Base-by-base conservation (phyloP, 495 filamentous ascomycete genomes). In the Tuber borchii region DNA sequence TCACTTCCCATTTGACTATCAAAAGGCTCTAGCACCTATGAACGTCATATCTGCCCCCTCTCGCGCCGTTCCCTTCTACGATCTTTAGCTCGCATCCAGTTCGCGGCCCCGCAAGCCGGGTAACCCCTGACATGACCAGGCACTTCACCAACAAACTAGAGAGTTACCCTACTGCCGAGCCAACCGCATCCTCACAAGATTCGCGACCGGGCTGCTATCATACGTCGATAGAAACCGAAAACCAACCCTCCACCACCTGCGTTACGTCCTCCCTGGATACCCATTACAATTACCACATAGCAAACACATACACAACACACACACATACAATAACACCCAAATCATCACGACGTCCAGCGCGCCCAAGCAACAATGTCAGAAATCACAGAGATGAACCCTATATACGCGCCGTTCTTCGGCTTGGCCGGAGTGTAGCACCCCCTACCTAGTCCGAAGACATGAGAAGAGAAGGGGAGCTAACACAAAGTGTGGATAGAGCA, bases 351-450 rank as follows among this genome's bases (percentile, higher is more conserved):
- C n/a, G 34, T 46, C 77, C 71, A 70, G 74, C 61, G 70, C 73
- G 68, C 68, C 45, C 69, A 72, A 77, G 45, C 71, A 78, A 73
- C 74, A 44, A 68, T 77, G 81, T 56, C 75, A 22, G 75, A 77
- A 26, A 43, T 78, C 39, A 77, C 88, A 74, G 90, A 91, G 73
- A 83, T 91, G 44, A 87, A 91, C 70, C 95, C 96, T 74, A 92
- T 93, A 85, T 97, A 97, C 83, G 95, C 95, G 82, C 94, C 95
- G 70, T 99, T 99, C 88, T 90, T 98, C 83, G 96, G 96, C 86
- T 93, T 98, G 90, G 96, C 82, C 4, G 82, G 82, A 78, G 78
- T 83, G 82, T 97, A 89, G 86, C 90, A 14, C 37, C 56, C 73
- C 48, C 51, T 69, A 19, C 82, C 34, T 20, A 43, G 37, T 9